Conservation (phyloP, 2,329 filamentous ascomycete species). For the Clonostachys sp. region DNA sequence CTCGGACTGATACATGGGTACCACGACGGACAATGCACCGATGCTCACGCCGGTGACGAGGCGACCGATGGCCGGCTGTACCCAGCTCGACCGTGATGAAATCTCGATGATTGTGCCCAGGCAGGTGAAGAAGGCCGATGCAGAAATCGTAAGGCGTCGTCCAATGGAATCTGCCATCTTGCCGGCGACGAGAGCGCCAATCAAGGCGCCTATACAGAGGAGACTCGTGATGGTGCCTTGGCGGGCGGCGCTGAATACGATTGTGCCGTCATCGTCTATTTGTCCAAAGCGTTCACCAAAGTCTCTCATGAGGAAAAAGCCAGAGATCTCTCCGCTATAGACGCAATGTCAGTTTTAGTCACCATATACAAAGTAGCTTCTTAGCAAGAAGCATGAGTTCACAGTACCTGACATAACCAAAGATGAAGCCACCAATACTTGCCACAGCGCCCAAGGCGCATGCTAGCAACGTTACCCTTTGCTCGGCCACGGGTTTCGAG, state of each 20-base stretch:
- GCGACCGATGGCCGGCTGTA: constrained; percentile 60
- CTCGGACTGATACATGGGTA: constrained; percentile 67
- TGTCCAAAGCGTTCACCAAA: constrained; percentile 50
- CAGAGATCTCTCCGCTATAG: constrained; percentile 53
- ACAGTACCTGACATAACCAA: constrained; percentile 49
- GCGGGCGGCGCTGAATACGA: constrained; percentile 50
- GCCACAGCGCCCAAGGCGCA: constrained; percentile 44
- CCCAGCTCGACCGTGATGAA: constrained; percentile 50
- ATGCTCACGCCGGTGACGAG: constrained; percentile 64
- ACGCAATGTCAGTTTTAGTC: constrained; percentile 1
- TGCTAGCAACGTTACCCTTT: constrained; percentile 33
- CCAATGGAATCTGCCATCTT: constrained; percentile 59
- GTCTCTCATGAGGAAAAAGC: constrained; percentile 57
- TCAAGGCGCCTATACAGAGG: constrained; percentile 53
- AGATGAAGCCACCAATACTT: constrained; percentile 53
- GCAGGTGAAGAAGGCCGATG: constrained; percentile 57
- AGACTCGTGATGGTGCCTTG: constrained; percentile 61
- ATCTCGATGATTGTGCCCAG: constrained; percentile 62
- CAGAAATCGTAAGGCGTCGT: constrained; percentile 57
- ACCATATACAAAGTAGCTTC: neutral
- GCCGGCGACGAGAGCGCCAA: constrained; percentile 54
- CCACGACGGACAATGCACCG: constrained; percentile 58
- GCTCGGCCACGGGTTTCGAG: constrained; percentile 2
- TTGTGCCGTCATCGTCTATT: constrained; percentile 24
- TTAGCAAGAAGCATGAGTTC: neutral